Evolutionary conservation across 179 eudicot species (phyloP).

Genomic region (Silene coronaria): DNA sequence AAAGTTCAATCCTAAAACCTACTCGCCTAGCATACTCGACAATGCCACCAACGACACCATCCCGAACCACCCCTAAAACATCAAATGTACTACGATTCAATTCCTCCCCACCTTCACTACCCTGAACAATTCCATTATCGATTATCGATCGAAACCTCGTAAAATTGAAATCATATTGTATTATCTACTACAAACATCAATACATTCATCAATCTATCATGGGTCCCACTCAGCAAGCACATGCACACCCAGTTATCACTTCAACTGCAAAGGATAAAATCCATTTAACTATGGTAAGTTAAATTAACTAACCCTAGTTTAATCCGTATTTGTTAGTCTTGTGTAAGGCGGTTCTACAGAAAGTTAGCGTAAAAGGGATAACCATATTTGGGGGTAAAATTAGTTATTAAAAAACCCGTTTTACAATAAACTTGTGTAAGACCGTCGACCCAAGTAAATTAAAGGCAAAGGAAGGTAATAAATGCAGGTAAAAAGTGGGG

Average conservation of each 20-base stretch:
- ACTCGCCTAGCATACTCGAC: constrained; percentile 56
- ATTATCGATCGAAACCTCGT: constrained; percentile 40
- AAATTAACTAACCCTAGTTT: no score
- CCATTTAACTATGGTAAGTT: no score
- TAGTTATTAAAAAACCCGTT: no score
- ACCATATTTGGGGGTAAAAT: no score
- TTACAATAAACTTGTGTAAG: no score
- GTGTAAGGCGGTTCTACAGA: no score
- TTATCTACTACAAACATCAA: constrained; percentile 25
- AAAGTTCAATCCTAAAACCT: constrained; percentile 46
- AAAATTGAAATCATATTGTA: no score
- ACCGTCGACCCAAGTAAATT: no score
- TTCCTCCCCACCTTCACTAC: constrained; percentile 26
- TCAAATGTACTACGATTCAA: constrained; percentile 16
- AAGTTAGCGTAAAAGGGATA: no score
- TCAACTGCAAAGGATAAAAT: constrained; percentile 5
- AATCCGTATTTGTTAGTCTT: no score
- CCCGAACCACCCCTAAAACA: constrained; percentile 14
- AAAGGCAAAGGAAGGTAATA: no score
- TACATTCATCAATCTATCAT: background rate
- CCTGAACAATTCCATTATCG: constrained; percentile 44
- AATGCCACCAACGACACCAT: constrained; percentile 34
- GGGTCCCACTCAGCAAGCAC: constrained; percentile 2
- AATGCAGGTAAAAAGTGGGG: no score
- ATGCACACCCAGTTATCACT: constrained; percentile 3